A percentile compares a stretch with the other conserved stretches of the same genome.
phyloP scores from a whole-genome alignment of 768 basidiomycete genomes.

The Pleurotus salmoneostramineus region DNA sequence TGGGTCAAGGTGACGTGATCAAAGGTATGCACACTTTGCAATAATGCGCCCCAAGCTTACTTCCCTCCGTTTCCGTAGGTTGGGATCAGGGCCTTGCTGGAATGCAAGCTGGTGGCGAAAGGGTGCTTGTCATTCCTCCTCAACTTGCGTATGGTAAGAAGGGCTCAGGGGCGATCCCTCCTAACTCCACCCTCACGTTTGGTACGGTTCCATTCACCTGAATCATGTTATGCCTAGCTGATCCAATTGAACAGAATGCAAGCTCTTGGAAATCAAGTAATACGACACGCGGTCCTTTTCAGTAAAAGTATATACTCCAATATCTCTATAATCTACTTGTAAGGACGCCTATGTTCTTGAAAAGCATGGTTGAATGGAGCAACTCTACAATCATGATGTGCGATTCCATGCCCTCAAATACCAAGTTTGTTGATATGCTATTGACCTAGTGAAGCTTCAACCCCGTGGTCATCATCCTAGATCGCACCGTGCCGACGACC shows the following conservation, averaged over 20 bases:
- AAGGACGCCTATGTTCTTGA: neutral
- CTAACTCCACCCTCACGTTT: conserved; percentile 79
- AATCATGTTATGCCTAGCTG: neutral
- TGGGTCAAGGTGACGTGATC: conserved; percentile 91
- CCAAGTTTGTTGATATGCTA: neutral
- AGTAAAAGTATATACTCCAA: conserved; percentile 4
- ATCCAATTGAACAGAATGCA: conserved; percentile 50
- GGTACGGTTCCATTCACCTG: conserved; percentile 41
- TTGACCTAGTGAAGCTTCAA: neutral
- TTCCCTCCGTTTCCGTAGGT: conserved; percentile 32
- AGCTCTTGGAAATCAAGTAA: conserved; percentile 67
- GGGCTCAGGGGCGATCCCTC: conserved; percentile 56
- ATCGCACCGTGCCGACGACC: too few species aligned
- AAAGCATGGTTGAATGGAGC: neutral
- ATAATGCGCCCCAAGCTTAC: neutral
- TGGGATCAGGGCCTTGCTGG: conserved; percentile 93
- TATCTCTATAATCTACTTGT: conserved; percentile 1
- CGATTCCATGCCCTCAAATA: neutral
- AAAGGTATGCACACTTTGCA: conserved; percentile 48
- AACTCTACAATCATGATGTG: neutral
- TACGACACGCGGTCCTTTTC: neutral
- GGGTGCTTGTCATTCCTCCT: conserved; percentile 72
- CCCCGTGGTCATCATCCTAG: neutral
- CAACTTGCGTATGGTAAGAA: conserved; percentile 70
- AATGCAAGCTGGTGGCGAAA: conserved; percentile 90